These are phyloP conservation scores for Pyrenochaeta sp. DNA, from an alignment of 2,329 filamentous ascomycete species.

Conservation along the genomic window DNA sequence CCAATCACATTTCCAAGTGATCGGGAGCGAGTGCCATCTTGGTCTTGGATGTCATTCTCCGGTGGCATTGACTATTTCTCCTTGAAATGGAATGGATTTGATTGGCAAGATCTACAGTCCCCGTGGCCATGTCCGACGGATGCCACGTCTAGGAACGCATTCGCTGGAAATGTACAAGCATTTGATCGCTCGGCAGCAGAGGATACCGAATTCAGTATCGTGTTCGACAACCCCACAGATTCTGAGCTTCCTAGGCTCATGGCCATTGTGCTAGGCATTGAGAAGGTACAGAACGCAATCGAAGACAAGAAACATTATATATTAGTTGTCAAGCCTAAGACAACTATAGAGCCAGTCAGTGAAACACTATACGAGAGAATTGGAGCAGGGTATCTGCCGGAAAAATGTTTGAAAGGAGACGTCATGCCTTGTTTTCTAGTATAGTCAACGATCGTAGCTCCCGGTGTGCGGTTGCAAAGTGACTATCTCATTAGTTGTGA, in stretches of 20 bases:
- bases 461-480: no score
- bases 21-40: slow-evolving; percentile 8
- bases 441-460: neutral
- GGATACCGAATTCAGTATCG: neutral
- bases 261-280: neutral
- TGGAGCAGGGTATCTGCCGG: slow-evolving; percentile 3
- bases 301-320: slow-evolving; percentile 5
- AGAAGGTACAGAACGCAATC: neutral
- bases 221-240: neutral
- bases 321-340: neutral
- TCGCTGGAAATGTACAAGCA: neutral
- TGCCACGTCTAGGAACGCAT: no score
- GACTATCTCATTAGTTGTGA: no score
- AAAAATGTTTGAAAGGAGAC: neutral
- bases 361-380: neutral
- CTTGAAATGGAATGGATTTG: slow-evolving; percentile 5
- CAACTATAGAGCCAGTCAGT: neutral
- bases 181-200: neutral
- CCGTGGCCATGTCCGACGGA: neutral
- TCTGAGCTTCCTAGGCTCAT: neutral
- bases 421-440: neutral
- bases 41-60: slow-evolving; percentile 26
- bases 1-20: slow-evolving; percentile 9
- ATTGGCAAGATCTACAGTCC: slow-evolving; percentile 22
- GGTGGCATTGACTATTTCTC: slow-evolving; percentile 26